phyloP scores from a whole-genome alignment of 768 basidiomycete species.

The Podaxis sp. region DNA sequence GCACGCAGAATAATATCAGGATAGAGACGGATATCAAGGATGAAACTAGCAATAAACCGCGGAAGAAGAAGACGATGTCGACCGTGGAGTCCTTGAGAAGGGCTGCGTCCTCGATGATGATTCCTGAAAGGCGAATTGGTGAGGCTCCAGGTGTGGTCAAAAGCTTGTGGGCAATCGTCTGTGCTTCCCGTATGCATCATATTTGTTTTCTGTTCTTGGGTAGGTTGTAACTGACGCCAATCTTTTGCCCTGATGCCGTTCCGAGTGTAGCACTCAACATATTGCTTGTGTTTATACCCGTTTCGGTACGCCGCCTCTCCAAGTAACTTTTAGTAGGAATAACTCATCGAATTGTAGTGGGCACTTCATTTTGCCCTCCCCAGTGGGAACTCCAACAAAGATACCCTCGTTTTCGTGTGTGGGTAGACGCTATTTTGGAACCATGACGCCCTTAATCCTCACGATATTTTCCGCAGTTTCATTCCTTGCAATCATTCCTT shows the following conservation, averaged over 20 bases:
- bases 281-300: constrained; percentile 66
- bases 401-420: constrained; percentile 76
- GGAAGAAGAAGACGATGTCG: background rate
- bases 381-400: constrained; percentile 24
- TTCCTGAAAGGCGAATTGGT: constrained; percentile 35
- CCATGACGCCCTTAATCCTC: background rate
- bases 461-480: constrained; percentile 39
- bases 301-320: constrained; percentile 43
- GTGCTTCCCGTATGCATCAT: constrained; percentile 50
- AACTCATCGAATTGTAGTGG: constrained; percentile 47
- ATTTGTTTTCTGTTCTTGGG: background rate
- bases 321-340: background rate
- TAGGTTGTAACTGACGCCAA: background rate
- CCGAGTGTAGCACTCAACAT: constrained; percentile 55
- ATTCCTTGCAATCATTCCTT: constrained; percentile 79
- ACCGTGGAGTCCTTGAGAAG: background rate
- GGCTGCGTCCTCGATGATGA: constrained; percentile 22
- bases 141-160: constrained; percentile 37
- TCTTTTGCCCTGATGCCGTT: background rate
- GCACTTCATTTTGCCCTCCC: constrained; percentile 59
- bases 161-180: constrained; percentile 50
- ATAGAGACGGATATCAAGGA: background rate
- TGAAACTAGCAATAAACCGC: too few species aligned
- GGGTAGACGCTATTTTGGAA: constrained; percentile 23
- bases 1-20: background rate